A percentile compares a stretch with the other conserved stretches of the same genome.
Conservation (phyloP, 257 asterid species). For the Thymus mandschuricus region DNA sequence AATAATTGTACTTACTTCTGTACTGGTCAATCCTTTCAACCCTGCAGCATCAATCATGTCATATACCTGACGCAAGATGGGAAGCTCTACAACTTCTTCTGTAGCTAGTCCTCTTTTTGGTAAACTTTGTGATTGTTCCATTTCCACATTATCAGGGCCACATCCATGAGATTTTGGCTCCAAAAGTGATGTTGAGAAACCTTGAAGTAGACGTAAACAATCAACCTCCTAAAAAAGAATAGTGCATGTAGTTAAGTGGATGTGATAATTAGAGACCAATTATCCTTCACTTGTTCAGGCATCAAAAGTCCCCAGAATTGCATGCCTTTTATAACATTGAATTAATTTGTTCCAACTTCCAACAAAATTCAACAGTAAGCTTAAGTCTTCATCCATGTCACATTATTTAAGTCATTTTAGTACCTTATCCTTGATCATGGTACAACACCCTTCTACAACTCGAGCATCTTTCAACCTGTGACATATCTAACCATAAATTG, state of each 20-base stretch:
- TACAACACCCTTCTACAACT: constrained; percentile 68
- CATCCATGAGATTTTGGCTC: constrained; percentile 56
- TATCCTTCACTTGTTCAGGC: background rate
- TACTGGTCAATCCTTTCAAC: constrained; percentile 69
- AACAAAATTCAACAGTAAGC: background rate
- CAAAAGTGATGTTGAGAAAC: constrained; percentile 74
- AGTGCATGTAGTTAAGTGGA: constrained; percentile 16
- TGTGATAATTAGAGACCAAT: constrained; percentile 13
- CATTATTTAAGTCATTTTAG: background rate
- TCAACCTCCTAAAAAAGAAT: constrained; percentile 60
- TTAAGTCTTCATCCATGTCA: constrained; percentile 23
- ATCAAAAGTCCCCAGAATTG: constrained; percentile 7
- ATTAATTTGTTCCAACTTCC: too few species aligned
- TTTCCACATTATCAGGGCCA: constrained; percentile 45
- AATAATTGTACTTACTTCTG: constrained; percentile 58
- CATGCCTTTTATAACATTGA: background rate
- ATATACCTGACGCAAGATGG: constrained; percentile 79
- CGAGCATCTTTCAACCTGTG: constrained; percentile 83
- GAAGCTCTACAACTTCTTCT: constrained; percentile 86
- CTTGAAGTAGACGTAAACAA: constrained; percentile 78
- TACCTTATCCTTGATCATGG: constrained; percentile 74
- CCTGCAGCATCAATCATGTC: constrained; percentile 90
- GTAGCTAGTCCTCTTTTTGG: constrained; percentile 72
- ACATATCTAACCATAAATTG: constrained; percentile 53
- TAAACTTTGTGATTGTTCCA: constrained; percentile 47